Percentiles rank a stretch among this genome's conserved stretches.
These are phyloP conservation scores for Cryptosporidium tyzzeri DNA, from an alignment of 169 alveolate genomes.

Conservation along the genomic window DNA sequence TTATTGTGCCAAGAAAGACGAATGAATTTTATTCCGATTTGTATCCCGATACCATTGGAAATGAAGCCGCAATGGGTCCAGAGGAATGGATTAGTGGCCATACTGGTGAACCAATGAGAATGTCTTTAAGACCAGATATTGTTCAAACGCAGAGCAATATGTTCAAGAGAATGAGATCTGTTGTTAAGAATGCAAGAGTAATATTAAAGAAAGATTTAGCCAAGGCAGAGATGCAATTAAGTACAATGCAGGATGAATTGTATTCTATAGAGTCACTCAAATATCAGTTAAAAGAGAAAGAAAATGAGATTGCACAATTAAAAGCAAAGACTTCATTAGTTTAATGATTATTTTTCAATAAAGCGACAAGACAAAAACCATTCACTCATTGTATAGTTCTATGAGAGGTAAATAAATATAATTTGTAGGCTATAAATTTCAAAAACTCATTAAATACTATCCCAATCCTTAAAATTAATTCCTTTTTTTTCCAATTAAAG, in stretches of 20 bases:
- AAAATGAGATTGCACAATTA: conserved; percentile 73
- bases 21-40: conserved; percentile 73
- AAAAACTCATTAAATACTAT: neutral
- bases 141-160: conserved; percentile 60
- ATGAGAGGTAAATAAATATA: neutral
- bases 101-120: conserved; percentile 63
- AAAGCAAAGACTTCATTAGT: conserved; percentile 57
- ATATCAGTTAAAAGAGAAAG: conserved; percentile 62
- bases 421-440: conserved; percentile 10
- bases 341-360: conserved; percentile 62
- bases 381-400: neutral
- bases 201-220: conserved; percentile 63
- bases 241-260: conserved; percentile 60
- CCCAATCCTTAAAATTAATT: neutral
- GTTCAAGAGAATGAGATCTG: conserved; percentile 76
- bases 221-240: conserved; percentile 71
- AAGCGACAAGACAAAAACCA: neutral
- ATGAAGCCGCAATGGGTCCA: conserved; percentile 76
- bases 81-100: conserved; percentile 75
- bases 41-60: conserved; percentile 60
- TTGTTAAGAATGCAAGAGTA: conserved; percentile 75
- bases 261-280: conserved; percentile 64
- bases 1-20: conserved; percentile 65
- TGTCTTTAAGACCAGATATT: conserved; percentile 64
- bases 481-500: neutral